Evolutionary conservation across 1,284 basidiomycete species (phyloP), one percentile per base, ranked within the genome.

Genomic region (Cryptococcus hybrid): DNA sequence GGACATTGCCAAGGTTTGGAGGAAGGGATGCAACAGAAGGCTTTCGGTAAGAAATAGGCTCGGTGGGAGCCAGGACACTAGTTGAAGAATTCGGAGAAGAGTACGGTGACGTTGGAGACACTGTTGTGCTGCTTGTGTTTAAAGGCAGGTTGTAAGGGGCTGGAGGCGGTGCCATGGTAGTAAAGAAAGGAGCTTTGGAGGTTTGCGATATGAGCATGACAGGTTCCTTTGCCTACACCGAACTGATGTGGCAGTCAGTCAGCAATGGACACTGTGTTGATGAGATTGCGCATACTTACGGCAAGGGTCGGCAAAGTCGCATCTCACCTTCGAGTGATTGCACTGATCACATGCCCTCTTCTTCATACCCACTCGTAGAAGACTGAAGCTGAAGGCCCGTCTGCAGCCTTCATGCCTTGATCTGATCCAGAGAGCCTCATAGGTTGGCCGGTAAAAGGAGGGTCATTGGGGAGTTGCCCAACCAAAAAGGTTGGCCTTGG

Each of bases 121-220:
- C 4, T 30, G 30, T 30, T 30, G 30, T 30, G 24, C 15, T 39
- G 24, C 12, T 7, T n/a, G 30, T 30, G 30, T 30, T 30, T 30
- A 30, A 30, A 30, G 30, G 30, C 30, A 30, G 30, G 30, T 30
- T 30, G 30, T 30, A 30, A 30, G 9, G 54, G 24, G 45, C 40
- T 34, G 24, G 47, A 15, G 46, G 52, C 46, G 51, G 47, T 5
- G 46, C 50, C 38, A 43, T 18, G 6, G 35, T 44, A 30, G 48
- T 52, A 24, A n/a, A n/a, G 35, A 40, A 2, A 55, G n/a, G n/a
- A n/a, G 53, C 36, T 66, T 65, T 39, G 62, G 65, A 12, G 89
- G 89, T 69, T 92, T 91, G 78, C 89, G 85, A 71, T 87, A 92
- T 0, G 88, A 89, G 78, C 90, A 93, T 3, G 85, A 82, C 58